Conservation (phyloP, 2,329 filamentous ascomycete genomes). For the Penicillium hordei region DNA sequence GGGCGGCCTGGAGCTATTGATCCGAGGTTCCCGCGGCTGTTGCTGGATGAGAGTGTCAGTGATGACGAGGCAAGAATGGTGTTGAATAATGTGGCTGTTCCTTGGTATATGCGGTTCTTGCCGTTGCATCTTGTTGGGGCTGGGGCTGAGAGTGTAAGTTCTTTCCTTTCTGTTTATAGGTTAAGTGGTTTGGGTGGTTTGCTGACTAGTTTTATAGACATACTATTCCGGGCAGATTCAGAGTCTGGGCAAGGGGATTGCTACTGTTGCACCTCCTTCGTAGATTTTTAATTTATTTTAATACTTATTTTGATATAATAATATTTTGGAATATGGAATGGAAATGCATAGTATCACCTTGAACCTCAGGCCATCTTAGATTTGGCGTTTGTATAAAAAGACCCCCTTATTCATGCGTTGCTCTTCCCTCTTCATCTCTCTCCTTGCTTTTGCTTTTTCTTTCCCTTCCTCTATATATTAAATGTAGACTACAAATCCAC, state of each 20-base stretch:
- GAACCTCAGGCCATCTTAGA: too few species aligned
- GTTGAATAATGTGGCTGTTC: slow-evolving; percentile 27
- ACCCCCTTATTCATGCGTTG: too few species aligned
- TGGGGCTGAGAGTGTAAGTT: slow-evolving; percentile 33
- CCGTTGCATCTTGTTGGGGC: slow-evolving; percentile 30
- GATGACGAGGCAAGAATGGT: slow-evolving; percentile 27
- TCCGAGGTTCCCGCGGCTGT: slow-evolving; percentile 41
- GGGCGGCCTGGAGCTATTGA: slow-evolving; percentile 49
- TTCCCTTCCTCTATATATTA: too few species aligned
- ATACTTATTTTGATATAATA: neutral
- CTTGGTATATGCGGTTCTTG: slow-evolving; percentile 26
- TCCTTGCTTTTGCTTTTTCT: too few species aligned
- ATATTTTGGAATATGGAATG: neutral
- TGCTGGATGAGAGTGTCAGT: slow-evolving; percentile 31
- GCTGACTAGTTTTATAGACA: slow-evolving; percentile 17
- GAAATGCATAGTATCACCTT: too few species aligned
- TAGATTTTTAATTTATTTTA: neutral
- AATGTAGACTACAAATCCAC: too few species aligned
- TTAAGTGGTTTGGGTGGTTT: neutral
- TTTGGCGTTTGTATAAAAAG: too few species aligned
- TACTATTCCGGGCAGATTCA: slow-evolving; percentile 23
- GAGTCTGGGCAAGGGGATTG: slow-evolving; percentile 21
- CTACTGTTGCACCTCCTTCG: slow-evolving; percentile 17
- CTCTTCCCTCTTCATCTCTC: too few species aligned
- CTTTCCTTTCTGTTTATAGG: neutral